These are phyloP conservation scores for Acer campestre DNA, from an alignment of 345 rosid genomes.

Conservation along the genomic window DNA sequence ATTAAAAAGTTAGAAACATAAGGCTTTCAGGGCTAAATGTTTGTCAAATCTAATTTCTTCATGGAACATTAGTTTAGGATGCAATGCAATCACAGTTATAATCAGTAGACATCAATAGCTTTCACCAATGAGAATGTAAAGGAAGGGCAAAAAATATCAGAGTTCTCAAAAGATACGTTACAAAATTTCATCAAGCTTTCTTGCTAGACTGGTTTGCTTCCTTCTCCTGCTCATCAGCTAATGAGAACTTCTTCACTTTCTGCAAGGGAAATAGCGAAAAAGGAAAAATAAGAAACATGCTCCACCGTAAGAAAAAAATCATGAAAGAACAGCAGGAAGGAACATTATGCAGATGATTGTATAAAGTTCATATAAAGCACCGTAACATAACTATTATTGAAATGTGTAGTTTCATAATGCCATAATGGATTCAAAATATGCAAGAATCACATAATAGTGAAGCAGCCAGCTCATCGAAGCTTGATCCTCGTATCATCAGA, in stretches of 20 bases:
- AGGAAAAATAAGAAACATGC: neutral
- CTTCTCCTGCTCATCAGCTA: constrained; percentile 45
- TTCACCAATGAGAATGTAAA: neutral
- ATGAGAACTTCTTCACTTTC: constrained; percentile 72
- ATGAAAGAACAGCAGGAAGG: neutral
- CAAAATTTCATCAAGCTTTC: constrained; percentile 36
- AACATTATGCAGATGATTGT: neutral
- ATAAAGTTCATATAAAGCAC: neutral
- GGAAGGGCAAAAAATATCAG: neutral
- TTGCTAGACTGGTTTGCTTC: constrained; percentile 39
- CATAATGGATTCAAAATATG: neutral
- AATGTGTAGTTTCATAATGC: neutral
- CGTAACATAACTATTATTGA: neutral
- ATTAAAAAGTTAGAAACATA: neutral
- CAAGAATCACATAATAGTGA: neutral
- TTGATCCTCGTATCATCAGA: neutral
- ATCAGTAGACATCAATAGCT: neutral
- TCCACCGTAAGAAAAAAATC: neutral
- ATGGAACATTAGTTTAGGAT: neutral
- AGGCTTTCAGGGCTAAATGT: neutral
- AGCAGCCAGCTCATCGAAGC: neutral
- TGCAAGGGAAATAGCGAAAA: constrained; percentile 21
- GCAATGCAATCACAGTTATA: neutral
- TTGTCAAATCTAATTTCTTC: constrained; percentile 8
- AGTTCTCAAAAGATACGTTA: neutral